Base-by-base conservation (phyloP, 805 yeast genomes). In the Sugiyamaella mastotermitis region DNA sequence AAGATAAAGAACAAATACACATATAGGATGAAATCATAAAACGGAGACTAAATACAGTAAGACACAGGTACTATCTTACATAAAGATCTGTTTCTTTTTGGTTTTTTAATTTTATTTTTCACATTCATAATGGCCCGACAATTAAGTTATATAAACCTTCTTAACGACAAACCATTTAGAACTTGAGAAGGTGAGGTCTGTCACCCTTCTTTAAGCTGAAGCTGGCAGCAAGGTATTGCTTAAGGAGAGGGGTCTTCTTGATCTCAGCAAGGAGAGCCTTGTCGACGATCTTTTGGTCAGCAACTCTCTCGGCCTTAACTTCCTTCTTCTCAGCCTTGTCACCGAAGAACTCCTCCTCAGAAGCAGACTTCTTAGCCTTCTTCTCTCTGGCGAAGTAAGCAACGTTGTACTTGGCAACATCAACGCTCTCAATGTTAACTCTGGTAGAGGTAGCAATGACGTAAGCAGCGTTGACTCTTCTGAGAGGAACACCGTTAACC, bases 401-500 rank as follows among this genome's bases (percentile, higher is more conserved):
- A 62, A 78, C 94, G 70, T 81, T 77, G 80, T 83, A 90, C 73
- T 90, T 92, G 63, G 86, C 74, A 56, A 84, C 87, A 62, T 84
- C 83, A 56, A 87, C 85, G 53, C 80, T 69, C 43, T 77, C 74
- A 55, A 90, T 81, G 54, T 78, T 70, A 61, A 92, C 83, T 68
- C 76, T 72, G 72, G 98, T 92, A 57, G 96, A 86, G 65, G 98
- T 90, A 62, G 97, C 97, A 73, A 90, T 90, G 59, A 92, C 98
- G 74, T 90, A 92, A 72, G 95, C 85, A 60, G 97, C 81, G 71
- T 90, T 92, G 59, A 90, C 97, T 79, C 97, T 85, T 83, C 97
- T 87, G 70, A 90, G 78, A 69, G 98, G 97, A 57, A 90, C 98
- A 77, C 98, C 98, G 76, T 90, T 90, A 63, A 90, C 85, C 80